Base-by-base conservation (phyloP, 805 yeast species). In the Candida anglica region DNA sequence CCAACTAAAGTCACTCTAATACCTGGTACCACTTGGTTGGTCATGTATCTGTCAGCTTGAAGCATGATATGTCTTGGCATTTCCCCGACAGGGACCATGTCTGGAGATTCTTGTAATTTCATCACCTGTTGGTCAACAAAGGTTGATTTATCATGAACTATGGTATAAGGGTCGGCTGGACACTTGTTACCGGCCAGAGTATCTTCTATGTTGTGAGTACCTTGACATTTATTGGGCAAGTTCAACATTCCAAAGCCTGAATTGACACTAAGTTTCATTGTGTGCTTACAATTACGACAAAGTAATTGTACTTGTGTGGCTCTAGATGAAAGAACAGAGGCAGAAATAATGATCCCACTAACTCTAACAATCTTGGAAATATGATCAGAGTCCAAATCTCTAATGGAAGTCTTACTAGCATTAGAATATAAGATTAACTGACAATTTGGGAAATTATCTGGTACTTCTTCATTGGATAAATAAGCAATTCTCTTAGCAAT, bases 61-160 rank as follows among this genome's bases (percentile, higher is more conserved):
- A 93, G 69, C 38, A 86, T 53, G 26, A 93, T 81, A 51, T 93
- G 95, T 47, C 99, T 77, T 6, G 99, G 99, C 87, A 93, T 82
- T 63, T 93, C 99, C 46, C 99, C 98, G 19, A 93, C 95, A 1
- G 98, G 99, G 2, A 93, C 97, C 81, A 86, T 86, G 57, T 93
- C 99, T 9, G 98, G 97, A n/a, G 93, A 73, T 57, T 93, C 98
- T 59, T 93, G 99, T 37, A 93, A 70, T 58, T 93, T 93, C 50
- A 93, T 71, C 19, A 83, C 79, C 61, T 93, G 99, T 56, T 94
- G 98, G 61, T 93, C 98, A 34, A 93, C 81, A 58, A 89, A 93
- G n/a, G 76, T 68, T 2, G 96, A 87, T 52, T 86, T 85, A 56
- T 93, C 98, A 60, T 93, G 98, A 19, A 86, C 88, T 40, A 93